phyloP scores from a whole-genome alignment of 306 rosid species.

The Cicer chorassanicum region DNA sequence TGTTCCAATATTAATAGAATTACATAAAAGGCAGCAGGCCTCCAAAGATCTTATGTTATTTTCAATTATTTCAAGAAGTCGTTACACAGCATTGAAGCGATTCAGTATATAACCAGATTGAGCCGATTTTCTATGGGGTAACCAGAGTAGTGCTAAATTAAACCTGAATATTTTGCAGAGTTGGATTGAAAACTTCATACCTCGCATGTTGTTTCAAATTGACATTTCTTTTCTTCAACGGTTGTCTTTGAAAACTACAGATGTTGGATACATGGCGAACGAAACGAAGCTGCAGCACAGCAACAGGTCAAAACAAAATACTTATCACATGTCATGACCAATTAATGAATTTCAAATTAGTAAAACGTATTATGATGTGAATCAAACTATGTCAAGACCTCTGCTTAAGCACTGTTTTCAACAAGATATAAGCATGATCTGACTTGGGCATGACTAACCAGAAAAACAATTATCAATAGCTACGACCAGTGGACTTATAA shows the following conservation, averaged over 20 bases:
- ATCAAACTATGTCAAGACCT: not conserved
- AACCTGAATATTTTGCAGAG: conserved; percentile 6
- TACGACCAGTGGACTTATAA: not conserved
- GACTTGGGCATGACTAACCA: not conserved
- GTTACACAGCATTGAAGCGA: not conserved
- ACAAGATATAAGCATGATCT: not conserved
- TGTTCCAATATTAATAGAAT: not conserved
- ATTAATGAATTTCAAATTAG: not conserved
- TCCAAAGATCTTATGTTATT: not conserved
- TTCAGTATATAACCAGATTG: conserved; percentile 10
- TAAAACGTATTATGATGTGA: not conserved
- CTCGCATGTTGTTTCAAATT: conserved; percentile 46
- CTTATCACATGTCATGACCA: not conserved
- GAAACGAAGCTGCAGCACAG: conserved; percentile 65
- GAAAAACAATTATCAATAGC: not conserved
- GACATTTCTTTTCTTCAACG: conserved; percentile 47
- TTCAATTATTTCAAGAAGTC: conserved; percentile 15
- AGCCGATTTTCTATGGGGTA: conserved; percentile 20
- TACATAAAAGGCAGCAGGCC: not conserved
- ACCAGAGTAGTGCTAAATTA: conserved; percentile 9
- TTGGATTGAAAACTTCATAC: conserved; percentile 49
- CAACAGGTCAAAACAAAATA: conserved; percentile 38
- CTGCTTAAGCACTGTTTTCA: not conserved
- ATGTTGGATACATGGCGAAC: conserved; percentile 64
- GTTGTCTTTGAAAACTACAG: conserved; percentile 56